Percentiles rank a stretch among this genome's conserved stretches.
phyloP scores from a whole-genome alignment of 2,329 filamentous ascomycete genomes.

The Alternaria panax region DNA sequence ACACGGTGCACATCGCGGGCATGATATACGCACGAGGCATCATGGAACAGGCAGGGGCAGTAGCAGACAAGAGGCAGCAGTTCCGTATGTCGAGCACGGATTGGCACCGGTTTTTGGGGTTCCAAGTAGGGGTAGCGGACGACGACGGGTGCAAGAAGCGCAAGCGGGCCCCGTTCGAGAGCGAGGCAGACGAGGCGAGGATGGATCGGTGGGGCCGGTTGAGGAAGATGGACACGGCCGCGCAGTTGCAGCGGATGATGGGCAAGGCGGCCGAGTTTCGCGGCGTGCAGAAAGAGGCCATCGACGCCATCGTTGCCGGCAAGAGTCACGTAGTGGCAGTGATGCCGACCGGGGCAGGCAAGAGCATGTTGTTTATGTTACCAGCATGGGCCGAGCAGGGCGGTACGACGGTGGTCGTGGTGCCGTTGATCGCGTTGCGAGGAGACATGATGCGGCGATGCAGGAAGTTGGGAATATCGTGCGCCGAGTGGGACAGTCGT shows the following conservation, averaged over 20 bases:
- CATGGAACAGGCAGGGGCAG: neutral
- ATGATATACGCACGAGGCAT: neutral
- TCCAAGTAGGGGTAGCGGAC: conserved; percentile 2
- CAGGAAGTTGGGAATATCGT: conserved; percentile 19
- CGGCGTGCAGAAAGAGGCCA: conserved; percentile 4
- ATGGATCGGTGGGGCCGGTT: conserved; percentile 6
- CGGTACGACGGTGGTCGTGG: conserved; percentile 28
- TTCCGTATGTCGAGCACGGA: conserved; percentile 23
- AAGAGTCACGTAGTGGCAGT: conserved; percentile 27
- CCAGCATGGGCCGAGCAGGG: conserved; percentile 23
- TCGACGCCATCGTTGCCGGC: conserved; percentile 27
- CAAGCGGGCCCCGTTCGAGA: conserved; percentile 13
- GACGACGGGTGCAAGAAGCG: conserved; percentile 9
- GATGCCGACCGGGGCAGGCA: conserved; percentile 33
- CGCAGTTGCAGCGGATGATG: conserved; percentile 17
- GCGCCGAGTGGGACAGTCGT: conserved; percentile 25
- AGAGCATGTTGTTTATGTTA: conserved; percentile 41
- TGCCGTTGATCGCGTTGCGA: conserved; percentile 31
- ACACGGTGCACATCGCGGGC: conserved; percentile 1
- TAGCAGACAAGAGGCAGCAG: conserved; percentile 5
- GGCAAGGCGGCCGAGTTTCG: too few species aligned
- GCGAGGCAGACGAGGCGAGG: conserved; percentile 12
- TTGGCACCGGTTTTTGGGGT: conserved; percentile 29
- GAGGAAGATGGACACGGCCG: conserved; percentile 13
- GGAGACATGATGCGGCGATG: conserved; percentile 28